These are phyloP conservation scores for Globisporangium perplexum DNA, from an alignment of 352 stramenopile species.

Conservation along the genomic window DNA sequence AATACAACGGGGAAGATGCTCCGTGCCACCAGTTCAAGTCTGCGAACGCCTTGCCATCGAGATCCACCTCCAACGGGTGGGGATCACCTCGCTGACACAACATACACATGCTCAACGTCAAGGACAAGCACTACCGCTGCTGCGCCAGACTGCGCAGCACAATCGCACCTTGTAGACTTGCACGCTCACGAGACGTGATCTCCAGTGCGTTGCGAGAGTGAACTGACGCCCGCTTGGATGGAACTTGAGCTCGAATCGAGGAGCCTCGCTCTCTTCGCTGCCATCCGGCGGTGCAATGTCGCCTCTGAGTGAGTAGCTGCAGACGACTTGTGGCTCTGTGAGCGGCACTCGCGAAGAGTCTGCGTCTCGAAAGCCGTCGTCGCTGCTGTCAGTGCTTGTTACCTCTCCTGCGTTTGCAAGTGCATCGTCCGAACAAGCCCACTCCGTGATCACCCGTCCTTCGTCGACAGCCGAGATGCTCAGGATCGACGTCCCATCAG, in stretches of 20 bases:
- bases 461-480: not conserved
- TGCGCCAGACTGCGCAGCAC: not conserved
- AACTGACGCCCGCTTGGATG: slow-evolving; percentile 4
- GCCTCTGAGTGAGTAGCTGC: slow-evolving; percentile 1
- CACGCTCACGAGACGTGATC: not conserved
- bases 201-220: not conserved
- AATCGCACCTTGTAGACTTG: slow-evolving; percentile 8
- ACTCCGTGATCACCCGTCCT: slow-evolving; percentile 4
- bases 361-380: not conserved
- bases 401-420: slow-evolving; percentile 1
- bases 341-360: not conserved
- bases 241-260: slow-evolving; percentile 6
- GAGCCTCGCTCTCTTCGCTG: not conserved
- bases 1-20: not conserved
- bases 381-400: slow-evolving; percentile 11
- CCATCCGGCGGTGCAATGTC: too few relatives aligned
- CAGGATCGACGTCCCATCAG: slow-evolving; percentile 6
- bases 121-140: too few relatives aligned
- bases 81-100: not conserved
- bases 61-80: not conserved
- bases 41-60: not conserved
- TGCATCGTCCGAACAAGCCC: slow-evolving; percentile 5
- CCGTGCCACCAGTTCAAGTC: not conserved
- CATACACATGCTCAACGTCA: too few relatives aligned
- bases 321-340: not conserved